Base-by-base conservation (phyloP, 768 basidiomycete genomes). In the Dendrothele bispora region DNA sequence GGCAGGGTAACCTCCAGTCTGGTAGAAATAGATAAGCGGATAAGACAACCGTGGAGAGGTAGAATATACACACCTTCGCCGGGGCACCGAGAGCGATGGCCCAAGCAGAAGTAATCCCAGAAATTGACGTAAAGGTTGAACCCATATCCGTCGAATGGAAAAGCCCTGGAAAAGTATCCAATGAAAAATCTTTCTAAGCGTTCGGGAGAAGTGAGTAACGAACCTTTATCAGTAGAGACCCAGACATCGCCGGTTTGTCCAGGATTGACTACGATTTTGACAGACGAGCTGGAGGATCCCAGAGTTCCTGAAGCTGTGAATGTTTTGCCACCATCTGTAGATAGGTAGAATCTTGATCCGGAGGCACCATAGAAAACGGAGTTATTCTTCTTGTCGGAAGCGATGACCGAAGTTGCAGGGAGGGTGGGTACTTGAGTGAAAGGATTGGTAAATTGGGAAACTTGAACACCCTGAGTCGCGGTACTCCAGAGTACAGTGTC, bases 401-500 rank as follows among this genome's bases (percentile, higher is more conserved):
- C 82, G 52, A 86, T 84, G 11, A 67, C 71, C 1, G 82, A 74
- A 30, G 58, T 62, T 3, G 76, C 68, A 1, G 84, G 83, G 3
- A 86, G 71, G 12, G 73, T 64, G 1, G 76, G 55, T 24, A 84
- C 82, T 3, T 69, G 55, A 3, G 67, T 61, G 60, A 85, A 84
- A 1, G 77, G 42, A 34, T 65, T 68, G 5, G 71, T 73, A 52
- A 71, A 73, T 40, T 75, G 74, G 8, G 82, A 83, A 3, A 82
- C 76, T 49, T 72, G 61, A 20, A 82, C 73, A 28, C 80, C 78
- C 38, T 74, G 73, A 30, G 63, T 54, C 12, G 60, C 61, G 11
- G 78, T 79, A 39, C 72, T 61, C 83, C 83, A 84, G 20, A 85
- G 73, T 24, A 84, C 74, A 30, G 76, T 78, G 56, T 75, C 74